Base-by-base conservation (phyloP, 2,329 filamentous ascomycete species). In the Neocatenulostroma microsporum region DNA sequence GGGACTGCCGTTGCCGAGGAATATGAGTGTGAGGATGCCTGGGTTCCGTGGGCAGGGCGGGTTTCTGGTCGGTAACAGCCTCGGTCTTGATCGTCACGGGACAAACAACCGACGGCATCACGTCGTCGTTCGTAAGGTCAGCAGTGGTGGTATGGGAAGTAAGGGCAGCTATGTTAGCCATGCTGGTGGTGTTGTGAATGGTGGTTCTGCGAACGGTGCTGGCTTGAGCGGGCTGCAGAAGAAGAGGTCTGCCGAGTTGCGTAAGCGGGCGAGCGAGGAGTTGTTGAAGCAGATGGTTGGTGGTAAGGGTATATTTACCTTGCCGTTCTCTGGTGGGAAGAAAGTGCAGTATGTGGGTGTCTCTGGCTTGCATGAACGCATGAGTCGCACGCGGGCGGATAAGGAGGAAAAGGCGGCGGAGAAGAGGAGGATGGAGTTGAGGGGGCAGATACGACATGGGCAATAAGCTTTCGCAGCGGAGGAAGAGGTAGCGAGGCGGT, bases 41-140 rank as follows among this genome's bases (percentile, higher is more conserved):
- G 56, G 63, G 4, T 61, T 68, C 45, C 59, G 62, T 30, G 60
- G 61, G 21, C 53, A 52, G 2, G 62, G 62, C 12, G 66, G 68
- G 15, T 68, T 71, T 34, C 50, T 72, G 20, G 65, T 74, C 23
- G 71, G 68, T 34, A 78, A 78, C 48, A 72, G 70, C 3, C 57
- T 77, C 0, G 74, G 73, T 17, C 61, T 78, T 27, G 70, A 74
- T 28, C 65, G 61, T 48, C 63, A 56, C 55, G 67, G 45, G 46
- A 67, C 44, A 8, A 62, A 64, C 59, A 41, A 58, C 60, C 46
- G 64, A 56, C 36, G 69, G 55, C 41, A 65, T 53, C 21, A 62
- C 58, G 34, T 62, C 50, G 21, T 49, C 58, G 21, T 49, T 57
- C 29, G 55, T 52, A 40, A 23, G 37, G 23, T 23, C 37, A 42